Evolutionary conservation across 2,329 filamentous ascomycete genomes (phyloP).

Genomic region (Rutstroemia sp.): DNA sequence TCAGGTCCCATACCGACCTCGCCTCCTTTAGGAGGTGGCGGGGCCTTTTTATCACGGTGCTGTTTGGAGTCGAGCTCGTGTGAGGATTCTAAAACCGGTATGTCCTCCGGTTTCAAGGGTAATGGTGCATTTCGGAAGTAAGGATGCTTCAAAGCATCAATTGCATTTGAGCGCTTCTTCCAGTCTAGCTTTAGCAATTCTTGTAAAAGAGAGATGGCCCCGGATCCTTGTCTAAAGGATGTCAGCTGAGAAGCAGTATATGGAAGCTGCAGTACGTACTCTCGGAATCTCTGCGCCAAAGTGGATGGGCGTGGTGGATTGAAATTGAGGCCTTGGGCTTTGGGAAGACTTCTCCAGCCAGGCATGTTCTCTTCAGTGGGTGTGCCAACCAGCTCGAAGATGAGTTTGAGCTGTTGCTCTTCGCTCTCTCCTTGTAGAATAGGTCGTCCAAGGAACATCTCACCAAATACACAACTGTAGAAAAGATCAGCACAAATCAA

Average conservation of each 20-base stretch:
- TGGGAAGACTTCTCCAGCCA: slow-evolving; percentile 75
- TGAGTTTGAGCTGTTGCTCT: slow-evolving; percentile 80
- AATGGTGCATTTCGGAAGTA: slow-evolving; percentile 79
- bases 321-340: slow-evolving; percentile 61
- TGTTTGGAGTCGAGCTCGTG: slow-evolving; percentile 94
- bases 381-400: slow-evolving; percentile 86
- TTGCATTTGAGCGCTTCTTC: slow-evolving; percentile 81
- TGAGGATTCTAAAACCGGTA: slow-evolving; percentile 89
- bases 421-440: slow-evolving; percentile 89
- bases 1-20: slow-evolving; percentile 69
- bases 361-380: slow-evolving; percentile 91
- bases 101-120: slow-evolving; percentile 74
- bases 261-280: slow-evolving; percentile 39
- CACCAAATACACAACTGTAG: slow-evolving; percentile 85
- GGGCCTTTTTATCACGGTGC: slow-evolving; percentile 74
- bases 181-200: slow-evolving; percentile 86
- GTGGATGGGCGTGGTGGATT: slow-evolving; percentile 56
- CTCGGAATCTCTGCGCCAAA: slow-evolving; percentile 66
- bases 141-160: slow-evolving; percentile 84
- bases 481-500: slow-evolving; percentile 15
- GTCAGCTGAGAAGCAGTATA: slow-evolving; percentile 13
- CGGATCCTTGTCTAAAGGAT: slow-evolving; percentile 49
- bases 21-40: slow-evolving; percentile 85
- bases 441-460: slow-evolving; percentile 92
- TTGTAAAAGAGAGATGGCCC: slow-evolving; percentile 70